These are phyloP conservation scores for Termitomyces sp. DNA, from an alignment of 1,284 basidiomycete species.

Conservation along the genomic window DNA sequence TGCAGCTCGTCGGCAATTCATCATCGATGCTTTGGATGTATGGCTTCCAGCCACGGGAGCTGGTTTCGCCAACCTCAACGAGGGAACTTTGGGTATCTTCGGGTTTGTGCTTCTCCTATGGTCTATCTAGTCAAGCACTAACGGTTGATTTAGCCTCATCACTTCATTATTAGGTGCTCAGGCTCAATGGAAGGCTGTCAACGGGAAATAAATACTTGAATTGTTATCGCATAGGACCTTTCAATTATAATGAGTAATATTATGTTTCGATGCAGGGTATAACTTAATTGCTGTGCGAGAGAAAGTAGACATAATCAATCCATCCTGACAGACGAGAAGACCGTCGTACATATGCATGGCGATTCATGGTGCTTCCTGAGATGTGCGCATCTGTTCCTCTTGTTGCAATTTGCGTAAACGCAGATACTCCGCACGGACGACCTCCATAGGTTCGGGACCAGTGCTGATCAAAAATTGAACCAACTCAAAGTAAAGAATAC, in stretches of 20 bases:
- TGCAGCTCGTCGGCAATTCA: constrained; percentile 70
- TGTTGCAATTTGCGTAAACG: constrained; percentile 51
- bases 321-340: neutral
- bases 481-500: constrained; percentile 25
- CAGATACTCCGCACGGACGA: constrained; percentile 67
- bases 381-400: constrained; percentile 19
- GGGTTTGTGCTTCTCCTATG: constrained; percentile 49
- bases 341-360: neutral
- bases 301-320: neutral
- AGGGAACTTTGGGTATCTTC: constrained; percentile 79
- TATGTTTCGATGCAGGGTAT: neutral
- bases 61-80: constrained; percentile 77
- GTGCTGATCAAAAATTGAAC: constrained; percentile 43
- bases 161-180: constrained; percentile 53
- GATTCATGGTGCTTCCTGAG: neutral
- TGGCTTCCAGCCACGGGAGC: constrained; percentile 88
- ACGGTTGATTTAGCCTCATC: constrained; percentile 39
- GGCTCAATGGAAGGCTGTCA: constrained; percentile 54
- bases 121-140: neutral
- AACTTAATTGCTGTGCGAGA: no score
- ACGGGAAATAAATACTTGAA: constrained; percentile 32
- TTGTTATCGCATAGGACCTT: neutral
- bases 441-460: constrained; percentile 67
- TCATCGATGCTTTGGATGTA: constrained; percentile 78
- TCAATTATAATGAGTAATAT: neutral